Conservation (phyloP, 768 basidiomycete genomes). For the Suillus fuscotomentosus region DNA sequence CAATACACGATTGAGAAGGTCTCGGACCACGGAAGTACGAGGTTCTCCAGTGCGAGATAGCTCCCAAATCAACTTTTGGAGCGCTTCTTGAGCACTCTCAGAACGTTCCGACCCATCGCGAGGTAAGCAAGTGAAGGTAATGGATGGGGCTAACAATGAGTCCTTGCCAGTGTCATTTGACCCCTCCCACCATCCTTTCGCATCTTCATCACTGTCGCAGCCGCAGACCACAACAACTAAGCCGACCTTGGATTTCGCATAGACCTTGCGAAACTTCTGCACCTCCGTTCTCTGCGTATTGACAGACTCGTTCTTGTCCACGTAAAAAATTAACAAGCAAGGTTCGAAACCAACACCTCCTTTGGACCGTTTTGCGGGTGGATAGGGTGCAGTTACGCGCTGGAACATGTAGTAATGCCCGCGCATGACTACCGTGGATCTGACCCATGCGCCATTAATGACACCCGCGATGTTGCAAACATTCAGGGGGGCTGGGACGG, state of each 20-base stretch:
- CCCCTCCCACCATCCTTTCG: constrained; percentile 8
- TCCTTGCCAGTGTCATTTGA: background rate
- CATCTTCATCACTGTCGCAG: constrained; percentile 6
- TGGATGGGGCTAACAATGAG: background rate
- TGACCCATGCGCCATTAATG: constrained; percentile 2
- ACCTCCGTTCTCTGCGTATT: constrained; percentile 2
- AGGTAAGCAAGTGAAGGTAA: background rate
- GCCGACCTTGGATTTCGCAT: constrained; percentile 1
- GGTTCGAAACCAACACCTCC: constrained; percentile 2
- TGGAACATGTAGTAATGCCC: constrained; percentile 8
- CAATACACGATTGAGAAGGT: background rate
- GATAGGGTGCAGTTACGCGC: constrained; percentile 7
- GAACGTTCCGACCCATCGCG: background rate
- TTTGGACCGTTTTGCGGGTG: background rate
- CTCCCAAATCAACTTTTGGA: constrained; percentile 3
- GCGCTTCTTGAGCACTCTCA: background rate
- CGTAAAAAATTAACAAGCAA: constrained; percentile 8
- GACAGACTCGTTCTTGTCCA: background rate
- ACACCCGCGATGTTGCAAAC: constrained; percentile 4
- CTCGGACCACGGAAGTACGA: background rate
- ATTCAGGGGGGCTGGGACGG: background rate
- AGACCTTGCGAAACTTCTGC: constrained; percentile 4
- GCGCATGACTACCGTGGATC: constrained; percentile 3
- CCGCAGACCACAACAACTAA: constrained; percentile 8
- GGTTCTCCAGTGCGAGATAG: background rate